A percentile compares a stretch with the other conserved stretches of the same genome.
Conservation (phyloP, 345 rosid genomes). For the Gossypium raimondii region DNA sequence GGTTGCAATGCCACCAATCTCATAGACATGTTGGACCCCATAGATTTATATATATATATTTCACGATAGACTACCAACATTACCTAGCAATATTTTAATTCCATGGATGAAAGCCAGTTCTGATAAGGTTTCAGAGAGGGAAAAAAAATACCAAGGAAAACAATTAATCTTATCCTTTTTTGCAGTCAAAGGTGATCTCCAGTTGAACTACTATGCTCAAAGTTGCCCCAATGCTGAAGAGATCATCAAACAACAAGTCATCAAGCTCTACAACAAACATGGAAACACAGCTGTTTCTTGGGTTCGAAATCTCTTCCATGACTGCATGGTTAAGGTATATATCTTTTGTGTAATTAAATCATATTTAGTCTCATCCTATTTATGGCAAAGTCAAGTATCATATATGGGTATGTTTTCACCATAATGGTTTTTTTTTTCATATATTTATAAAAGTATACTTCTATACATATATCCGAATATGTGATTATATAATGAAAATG, state of each 20-base stretch:
- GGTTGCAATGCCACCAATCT: no score
- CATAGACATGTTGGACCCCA: no score
- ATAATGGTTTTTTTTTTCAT: no score
- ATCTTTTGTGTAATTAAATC: not conserved
- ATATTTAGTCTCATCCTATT: no score
- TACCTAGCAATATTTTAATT: not conserved
- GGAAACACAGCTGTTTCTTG: conserved; percentile 90
- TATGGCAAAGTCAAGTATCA: no score
- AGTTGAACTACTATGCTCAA: conserved; percentile 50
- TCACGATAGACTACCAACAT: not conserved
- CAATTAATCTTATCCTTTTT: not conserved
- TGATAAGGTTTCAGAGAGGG: not conserved
- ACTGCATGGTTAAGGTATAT: conserved; percentile 58
- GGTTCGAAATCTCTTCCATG: conserved; percentile 92
- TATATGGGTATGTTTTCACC: no score
- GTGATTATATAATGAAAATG: not conserved
- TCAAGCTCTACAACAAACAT: conserved; percentile 55
- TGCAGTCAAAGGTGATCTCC: conserved; percentile 57
- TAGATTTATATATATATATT: not conserved
- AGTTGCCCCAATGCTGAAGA: conserved; percentile 85
- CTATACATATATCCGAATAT: no score
- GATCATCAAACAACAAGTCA: conserved; percentile 62
- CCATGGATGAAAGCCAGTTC: not conserved
- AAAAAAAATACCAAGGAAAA: not conserved
- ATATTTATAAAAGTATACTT: no score